A percentile compares a stretch with the other conserved stretches of the same genome.
These are phyloP conservation scores for Suhomyces panamericanus DNA, from an alignment of 1,139 yeast genomes.

Conservation along the genomic window DNA sequence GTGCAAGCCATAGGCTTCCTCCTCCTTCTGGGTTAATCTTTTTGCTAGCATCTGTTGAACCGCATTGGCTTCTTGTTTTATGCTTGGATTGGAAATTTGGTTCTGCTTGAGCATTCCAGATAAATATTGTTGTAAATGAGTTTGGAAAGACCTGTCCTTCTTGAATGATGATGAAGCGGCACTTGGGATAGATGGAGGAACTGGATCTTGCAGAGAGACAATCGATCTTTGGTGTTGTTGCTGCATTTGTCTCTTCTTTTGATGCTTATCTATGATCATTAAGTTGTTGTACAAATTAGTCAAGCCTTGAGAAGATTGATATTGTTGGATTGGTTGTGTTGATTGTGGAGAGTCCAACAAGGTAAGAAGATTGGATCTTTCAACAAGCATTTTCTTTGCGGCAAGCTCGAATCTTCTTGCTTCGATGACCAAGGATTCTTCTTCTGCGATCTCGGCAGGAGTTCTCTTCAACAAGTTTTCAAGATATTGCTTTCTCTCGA, in stretches of 20 bases:
- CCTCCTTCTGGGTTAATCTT: constrained; percentile 73
- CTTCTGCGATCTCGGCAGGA: constrained; percentile 98
- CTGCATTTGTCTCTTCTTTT: constrained; percentile 39
- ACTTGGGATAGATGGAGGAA: constrained; percentile 59
- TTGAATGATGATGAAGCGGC: constrained; percentile 54
- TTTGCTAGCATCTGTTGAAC: constrained; percentile 50
- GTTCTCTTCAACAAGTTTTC: constrained; percentile 75
- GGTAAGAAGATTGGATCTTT: constrained; percentile 76
- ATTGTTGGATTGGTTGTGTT: constrained; percentile 72
- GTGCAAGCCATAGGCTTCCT: constrained; percentile 80
- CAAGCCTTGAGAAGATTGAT: constrained; percentile 84
- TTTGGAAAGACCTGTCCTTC: constrained; percentile 55
- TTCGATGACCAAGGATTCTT: constrained; percentile 88
- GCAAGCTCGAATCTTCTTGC: constrained; percentile 91
- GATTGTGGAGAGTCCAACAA: constrained; percentile 88
- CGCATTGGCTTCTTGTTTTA: constrained; percentile 39
- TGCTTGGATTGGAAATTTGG: constrained; percentile 26
- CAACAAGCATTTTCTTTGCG: constrained; percentile 84
- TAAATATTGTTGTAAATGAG: constrained; percentile 48
- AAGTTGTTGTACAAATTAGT: constrained; percentile 81
- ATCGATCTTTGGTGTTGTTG: constrained; percentile 36
- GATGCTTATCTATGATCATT: constrained; percentile 72
- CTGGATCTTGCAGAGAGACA: constrained; percentile 40
- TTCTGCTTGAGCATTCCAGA: constrained; percentile 42
- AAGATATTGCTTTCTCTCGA: constrained; percentile 77